Percentiles rank a stretch among this genome's conserved stretches.
Conservation (phyloP, 176 grass and related monocot genomes). For the Zizania latifolia region DNA sequence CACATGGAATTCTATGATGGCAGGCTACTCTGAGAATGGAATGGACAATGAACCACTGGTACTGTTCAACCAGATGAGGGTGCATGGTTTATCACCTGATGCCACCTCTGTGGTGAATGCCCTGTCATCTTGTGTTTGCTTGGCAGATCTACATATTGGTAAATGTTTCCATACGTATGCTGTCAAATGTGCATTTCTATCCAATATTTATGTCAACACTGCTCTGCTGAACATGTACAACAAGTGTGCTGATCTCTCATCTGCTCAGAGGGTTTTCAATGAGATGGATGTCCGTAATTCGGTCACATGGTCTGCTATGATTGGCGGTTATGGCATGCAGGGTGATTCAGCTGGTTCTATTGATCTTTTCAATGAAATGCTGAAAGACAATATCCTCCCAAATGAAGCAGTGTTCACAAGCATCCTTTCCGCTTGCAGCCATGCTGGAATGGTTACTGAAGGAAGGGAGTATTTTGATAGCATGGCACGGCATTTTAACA, state of each 20-base stretch:
- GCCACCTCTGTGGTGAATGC: conserved; percentile 50
- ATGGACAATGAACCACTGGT: conserved; percentile 38
- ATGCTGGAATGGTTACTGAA: conserved; percentile 56
- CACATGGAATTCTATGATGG: conserved; percentile 58
- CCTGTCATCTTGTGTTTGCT: conserved; percentile 48
- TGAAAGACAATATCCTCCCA: conserved; percentile 53
- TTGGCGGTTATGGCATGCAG: conserved; percentile 63
- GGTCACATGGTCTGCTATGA: conserved; percentile 77
- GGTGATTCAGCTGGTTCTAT: conserved; percentile 50
- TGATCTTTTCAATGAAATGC: conserved; percentile 53
- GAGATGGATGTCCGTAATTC: conserved; percentile 49
- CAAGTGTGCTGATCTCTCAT: conserved; percentile 55
- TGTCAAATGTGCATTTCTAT: conserved; percentile 41
- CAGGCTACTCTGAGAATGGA: conserved; percentile 57
- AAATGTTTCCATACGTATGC: conserved; percentile 53
- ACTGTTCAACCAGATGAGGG: conserved; percentile 52
- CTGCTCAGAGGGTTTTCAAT: conserved; percentile 42
- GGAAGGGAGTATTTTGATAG: conserved; percentile 48
- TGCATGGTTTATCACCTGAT: conserved; percentile 40
- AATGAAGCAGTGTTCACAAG: conserved; percentile 61
- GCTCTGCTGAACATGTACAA: conserved; percentile 64
- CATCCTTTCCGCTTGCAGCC: conserved; percentile 64
- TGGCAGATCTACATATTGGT: conserved; percentile 44
- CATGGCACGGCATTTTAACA: conserved; percentile 47
- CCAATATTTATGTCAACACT: conserved; percentile 54